Conservation (phyloP, 2,329 filamentous ascomycete species). For the Alternaria incomplexa region DNA sequence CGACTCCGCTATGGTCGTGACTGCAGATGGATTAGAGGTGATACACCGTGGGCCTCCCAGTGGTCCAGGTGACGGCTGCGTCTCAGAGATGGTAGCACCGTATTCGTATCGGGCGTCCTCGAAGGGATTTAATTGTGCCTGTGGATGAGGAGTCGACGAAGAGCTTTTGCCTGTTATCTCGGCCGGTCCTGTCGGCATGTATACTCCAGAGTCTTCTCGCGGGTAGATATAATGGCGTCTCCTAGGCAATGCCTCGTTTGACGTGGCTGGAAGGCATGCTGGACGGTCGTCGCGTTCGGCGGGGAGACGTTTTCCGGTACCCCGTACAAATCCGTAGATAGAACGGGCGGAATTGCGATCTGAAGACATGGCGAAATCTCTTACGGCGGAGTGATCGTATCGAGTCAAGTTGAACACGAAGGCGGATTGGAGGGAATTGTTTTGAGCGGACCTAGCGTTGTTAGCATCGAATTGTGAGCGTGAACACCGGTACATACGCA, state of each 20-base stretch:
- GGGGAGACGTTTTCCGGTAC: background rate
- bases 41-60: background rate
- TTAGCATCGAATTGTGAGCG: background rate
- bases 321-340: background rate
- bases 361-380: background rate
- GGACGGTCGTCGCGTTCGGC: background rate
- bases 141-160: background rate
- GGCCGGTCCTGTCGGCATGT: background rate
- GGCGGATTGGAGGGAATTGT: background rate
- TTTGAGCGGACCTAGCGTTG: background rate
- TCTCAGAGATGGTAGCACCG: background rate
- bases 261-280: background rate
- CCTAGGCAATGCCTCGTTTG: background rate
- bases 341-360: background rate
- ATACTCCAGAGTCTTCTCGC: background rate
- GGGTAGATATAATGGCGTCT: background rate
- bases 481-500: background rate
- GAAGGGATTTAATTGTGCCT: background rate
- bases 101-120: background rate
- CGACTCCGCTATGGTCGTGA: background rate
- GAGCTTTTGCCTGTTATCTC: background rate
- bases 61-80: background rate
- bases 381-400: background rate
- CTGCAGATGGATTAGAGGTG: background rate
- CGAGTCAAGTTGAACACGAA: background rate